A percentile compares a stretch with the other conserved stretches of the same genome.
Conservation (phyloP, 2,329 filamentous ascomycete genomes). For the Metarhizium album region DNA sequence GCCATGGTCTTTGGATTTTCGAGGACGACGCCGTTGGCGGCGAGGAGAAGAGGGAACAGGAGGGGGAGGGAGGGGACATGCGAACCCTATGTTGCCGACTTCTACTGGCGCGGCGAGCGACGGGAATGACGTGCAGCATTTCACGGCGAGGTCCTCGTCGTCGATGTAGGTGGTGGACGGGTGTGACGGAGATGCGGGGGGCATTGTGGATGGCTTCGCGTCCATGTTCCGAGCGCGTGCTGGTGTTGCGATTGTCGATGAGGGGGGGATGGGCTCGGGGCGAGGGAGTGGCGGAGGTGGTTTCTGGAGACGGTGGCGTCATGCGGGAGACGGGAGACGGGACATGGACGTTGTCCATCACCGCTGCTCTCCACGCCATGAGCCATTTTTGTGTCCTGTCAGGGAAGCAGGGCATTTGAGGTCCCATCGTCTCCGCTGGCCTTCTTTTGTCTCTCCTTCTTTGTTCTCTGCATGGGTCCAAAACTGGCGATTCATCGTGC, state of each 20-base stretch:
- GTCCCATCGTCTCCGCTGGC: background rate
- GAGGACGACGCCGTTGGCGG: too few relatives aligned
- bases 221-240: background rate
- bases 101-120: slow-evolving; percentile 32
- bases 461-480: too few relatives aligned
- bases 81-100: slow-evolving; percentile 30
- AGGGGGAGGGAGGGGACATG: too few relatives aligned
- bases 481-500: too few relatives aligned
- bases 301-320: slow-evolving; percentile 7
- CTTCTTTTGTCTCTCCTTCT: too few relatives aligned
- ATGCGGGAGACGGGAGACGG: background rate
- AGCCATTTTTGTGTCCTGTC: too few relatives aligned
- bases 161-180: slow-evolving; percentile 12
- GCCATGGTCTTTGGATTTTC: too few relatives aligned
- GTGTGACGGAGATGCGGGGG: background rate
- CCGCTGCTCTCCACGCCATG: background rate
- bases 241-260: background rate
- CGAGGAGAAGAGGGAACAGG: too few relatives aligned
- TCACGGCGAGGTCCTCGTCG: slow-evolving; percentile 23
- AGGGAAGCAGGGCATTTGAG: too few relatives aligned
- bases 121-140: slow-evolving; percentile 26
- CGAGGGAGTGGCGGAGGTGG: background rate
- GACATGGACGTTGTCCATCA: too few relatives aligned
- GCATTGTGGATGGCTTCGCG: background rate
- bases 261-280: background rate